These are phyloP conservation scores for Ophiostoma sp. DNA, from an alignment of 2,329 filamentous ascomycete species.

Conservation along the genomic window DNA sequence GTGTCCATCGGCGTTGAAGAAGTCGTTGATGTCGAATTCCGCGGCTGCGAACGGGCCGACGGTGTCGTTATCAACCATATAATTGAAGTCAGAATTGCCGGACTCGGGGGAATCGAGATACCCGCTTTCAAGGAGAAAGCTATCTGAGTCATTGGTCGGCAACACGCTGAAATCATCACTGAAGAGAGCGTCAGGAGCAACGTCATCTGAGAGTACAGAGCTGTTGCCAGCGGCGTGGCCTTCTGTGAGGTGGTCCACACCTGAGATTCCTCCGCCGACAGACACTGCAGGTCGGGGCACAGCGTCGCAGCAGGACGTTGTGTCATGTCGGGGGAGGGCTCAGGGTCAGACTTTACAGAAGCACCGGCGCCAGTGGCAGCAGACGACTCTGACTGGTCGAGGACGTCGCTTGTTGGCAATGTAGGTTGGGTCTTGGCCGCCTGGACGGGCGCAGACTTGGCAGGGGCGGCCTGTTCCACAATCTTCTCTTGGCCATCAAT, in stretches of 20 bases:
- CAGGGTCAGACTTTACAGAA: conserved; percentile 31
- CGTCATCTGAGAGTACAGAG: conserved; percentile 50
- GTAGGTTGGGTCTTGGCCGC: background rate
- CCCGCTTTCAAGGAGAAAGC: conserved; percentile 70
- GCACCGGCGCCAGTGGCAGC: conserved; percentile 27
- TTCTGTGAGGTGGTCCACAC: conserved; percentile 43
- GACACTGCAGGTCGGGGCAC: conserved; percentile 99
- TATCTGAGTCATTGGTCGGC: conserved; percentile 66
- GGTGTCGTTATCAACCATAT: conserved; percentile 58
- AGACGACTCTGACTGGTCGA: background rate
- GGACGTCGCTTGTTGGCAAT: background rate
- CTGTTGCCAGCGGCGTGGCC: conserved; percentile 39
- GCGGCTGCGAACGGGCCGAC: conserved; percentile 38
- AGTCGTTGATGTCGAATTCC: conserved; percentile 49
- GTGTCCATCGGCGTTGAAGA: conserved; percentile 50
- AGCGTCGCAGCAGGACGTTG: conserved; percentile 99
- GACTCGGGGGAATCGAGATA: conserved; percentile 68
- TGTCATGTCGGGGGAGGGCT: conserved; percentile 78
- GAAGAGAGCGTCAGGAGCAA: conserved; percentile 62
- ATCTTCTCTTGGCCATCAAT: conserved; percentile 16
- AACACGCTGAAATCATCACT: conserved; percentile 63
- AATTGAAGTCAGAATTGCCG: conserved; percentile 61
- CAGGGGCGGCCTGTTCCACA: background rate
- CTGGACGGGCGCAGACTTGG: background rate
- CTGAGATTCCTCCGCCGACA: conserved; percentile 63